Conservation (phyloP, 1,284 basidiomycete genomes). For the Taiwanofungus camphoratus region DNA sequence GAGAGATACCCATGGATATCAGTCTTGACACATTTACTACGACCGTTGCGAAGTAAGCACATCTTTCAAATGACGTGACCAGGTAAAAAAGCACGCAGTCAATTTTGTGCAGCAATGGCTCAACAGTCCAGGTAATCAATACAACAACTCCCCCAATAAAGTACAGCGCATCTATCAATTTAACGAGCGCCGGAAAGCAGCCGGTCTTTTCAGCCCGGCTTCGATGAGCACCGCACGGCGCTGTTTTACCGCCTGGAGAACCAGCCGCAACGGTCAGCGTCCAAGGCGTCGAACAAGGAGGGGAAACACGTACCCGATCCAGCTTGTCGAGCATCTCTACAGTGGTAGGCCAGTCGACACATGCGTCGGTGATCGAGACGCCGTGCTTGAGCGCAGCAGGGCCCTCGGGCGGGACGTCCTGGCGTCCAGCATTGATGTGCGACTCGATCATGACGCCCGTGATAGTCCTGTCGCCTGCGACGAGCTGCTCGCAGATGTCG, state of each 20-base stretch:
- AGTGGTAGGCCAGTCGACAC: slow-evolving; percentile 88
- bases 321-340: slow-evolving; percentile 72
- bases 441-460: slow-evolving; percentile 98
- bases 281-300: not conserved
- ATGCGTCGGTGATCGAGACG: slow-evolving; percentile 90
- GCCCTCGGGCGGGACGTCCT: slow-evolving; percentile 70
- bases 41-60: too few species aligned
- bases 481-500: slow-evolving; percentile 75
- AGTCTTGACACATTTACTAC: too few species aligned
- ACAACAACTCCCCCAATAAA: too few species aligned
- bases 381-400: slow-evolving; percentile 71
- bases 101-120: too few species aligned
- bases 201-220: slow-evolving; percentile 26
- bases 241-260: slow-evolving; percentile 29
- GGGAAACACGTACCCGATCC: slow-evolving; percentile 42
- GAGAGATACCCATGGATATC: too few species aligned
- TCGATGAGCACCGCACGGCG: slow-evolving; percentile 32
- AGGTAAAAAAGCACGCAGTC: too few species aligned
- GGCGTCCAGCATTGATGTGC: slow-evolving; percentile 83
- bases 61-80: too few species aligned
- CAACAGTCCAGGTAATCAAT: too few species aligned
- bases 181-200: too few species aligned
- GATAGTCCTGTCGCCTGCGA: slow-evolving; percentile 71
- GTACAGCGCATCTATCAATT: too few species aligned
- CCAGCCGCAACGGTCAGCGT: not conserved